These are phyloP conservation scores for Cyathus striatus DNA, from an alignment of 768 basidiomycete species.

Conservation along the genomic window DNA sequence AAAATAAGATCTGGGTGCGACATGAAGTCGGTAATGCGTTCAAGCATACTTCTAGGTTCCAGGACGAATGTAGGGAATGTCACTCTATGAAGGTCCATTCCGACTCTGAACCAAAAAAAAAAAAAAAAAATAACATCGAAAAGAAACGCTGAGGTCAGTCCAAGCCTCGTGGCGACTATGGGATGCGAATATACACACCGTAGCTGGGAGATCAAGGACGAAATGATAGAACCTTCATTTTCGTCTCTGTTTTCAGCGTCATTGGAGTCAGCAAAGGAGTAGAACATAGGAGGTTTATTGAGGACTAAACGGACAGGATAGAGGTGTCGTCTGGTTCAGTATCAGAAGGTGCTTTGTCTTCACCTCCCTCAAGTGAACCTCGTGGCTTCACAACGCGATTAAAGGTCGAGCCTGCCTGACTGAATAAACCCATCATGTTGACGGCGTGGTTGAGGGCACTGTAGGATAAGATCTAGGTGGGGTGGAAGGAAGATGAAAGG, in stretches of 20 bases:
- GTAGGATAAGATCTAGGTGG: slow-evolving; percentile 1
- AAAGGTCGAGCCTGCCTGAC: slow-evolving; percentile 58
- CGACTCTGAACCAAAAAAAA: slow-evolving; percentile 58
- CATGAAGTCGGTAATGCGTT: slow-evolving; percentile 99
- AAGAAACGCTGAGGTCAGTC: slow-evolving; percentile 1
- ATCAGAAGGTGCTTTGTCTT: slow-evolving; percentile 73
- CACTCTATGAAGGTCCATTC: slow-evolving; percentile 95
- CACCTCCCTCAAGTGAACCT: slow-evolving; percentile 54
- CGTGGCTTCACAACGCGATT: slow-evolving; percentile 56
- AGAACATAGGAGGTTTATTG: slow-evolving; percentile 16
- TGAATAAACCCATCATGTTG: slow-evolving; percentile 78
- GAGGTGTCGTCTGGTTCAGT: slow-evolving; percentile 87
- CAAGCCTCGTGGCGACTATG: slow-evolving; percentile 2
- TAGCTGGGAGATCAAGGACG: slow-evolving; percentile 84
- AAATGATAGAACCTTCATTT: slow-evolving; percentile 87
- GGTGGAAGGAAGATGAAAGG: neutral
- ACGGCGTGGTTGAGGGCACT: slow-evolving; percentile 5
- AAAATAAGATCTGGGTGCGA: slow-evolving; percentile 97
- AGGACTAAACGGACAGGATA: slow-evolving; percentile 61
- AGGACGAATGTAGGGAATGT: slow-evolving; percentile 94
- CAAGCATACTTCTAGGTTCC: slow-evolving; percentile 95
- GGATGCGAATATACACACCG: slow-evolving; percentile 46
- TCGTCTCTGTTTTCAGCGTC: slow-evolving; percentile 66
- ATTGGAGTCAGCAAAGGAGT: slow-evolving; percentile 29
- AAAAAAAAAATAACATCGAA: too few species aligned